Evolutionary conservation across 2,329 filamentous ascomycete species (phyloP).

Genomic region (Monosporascus sp.): DNA sequence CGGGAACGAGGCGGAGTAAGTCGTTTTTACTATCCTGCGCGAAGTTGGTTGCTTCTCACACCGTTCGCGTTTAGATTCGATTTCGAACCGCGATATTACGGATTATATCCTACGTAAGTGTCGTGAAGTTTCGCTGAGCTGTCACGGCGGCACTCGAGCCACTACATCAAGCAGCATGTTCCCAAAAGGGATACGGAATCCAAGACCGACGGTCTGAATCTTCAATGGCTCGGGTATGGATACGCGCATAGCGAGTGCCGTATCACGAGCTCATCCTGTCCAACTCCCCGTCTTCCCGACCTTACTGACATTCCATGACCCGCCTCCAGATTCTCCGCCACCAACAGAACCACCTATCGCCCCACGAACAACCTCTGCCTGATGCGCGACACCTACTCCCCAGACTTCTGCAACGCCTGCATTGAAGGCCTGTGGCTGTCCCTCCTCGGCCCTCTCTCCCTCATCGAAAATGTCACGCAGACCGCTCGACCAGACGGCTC

Average conservation of each 20-base stretch:
- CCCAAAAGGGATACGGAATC: too few species aligned
- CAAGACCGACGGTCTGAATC: too few species aligned
- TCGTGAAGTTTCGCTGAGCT: not conserved
- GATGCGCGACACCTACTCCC: slow-evolving; percentile 23
- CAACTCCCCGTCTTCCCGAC: not conserved
- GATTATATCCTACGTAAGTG: slow-evolving; percentile 23
- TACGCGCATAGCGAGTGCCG: too few species aligned
- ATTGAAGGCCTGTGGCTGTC: slow-evolving; percentile 25
- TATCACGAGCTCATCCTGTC: not conserved
- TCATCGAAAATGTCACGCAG: slow-evolving; percentile 24
- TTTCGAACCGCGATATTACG: slow-evolving; percentile 16
- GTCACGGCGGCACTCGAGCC: too few species aligned
- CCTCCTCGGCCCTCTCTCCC: slow-evolving; percentile 17
- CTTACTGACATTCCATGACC: not conserved
- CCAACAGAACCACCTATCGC: slow-evolving; percentile 23
- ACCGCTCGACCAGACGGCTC: slow-evolving; percentile 10
- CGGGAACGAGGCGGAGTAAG: slow-evolving; percentile 16
- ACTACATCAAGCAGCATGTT: too few species aligned
- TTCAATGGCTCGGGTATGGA: too few species aligned
- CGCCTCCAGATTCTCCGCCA: slow-evolving; percentile 16
- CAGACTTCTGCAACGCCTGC: slow-evolving; percentile 24
- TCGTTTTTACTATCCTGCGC: not conserved
- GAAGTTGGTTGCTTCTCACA: slow-evolving; percentile 1
- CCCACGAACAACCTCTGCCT: slow-evolving; percentile 25
- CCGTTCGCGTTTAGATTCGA: slow-evolving; percentile 14